These are phyloP conservation scores for Selaginella moellendorffii DNA, from an alignment of 75 land plant species.

Conservation along the genomic window DNA sequence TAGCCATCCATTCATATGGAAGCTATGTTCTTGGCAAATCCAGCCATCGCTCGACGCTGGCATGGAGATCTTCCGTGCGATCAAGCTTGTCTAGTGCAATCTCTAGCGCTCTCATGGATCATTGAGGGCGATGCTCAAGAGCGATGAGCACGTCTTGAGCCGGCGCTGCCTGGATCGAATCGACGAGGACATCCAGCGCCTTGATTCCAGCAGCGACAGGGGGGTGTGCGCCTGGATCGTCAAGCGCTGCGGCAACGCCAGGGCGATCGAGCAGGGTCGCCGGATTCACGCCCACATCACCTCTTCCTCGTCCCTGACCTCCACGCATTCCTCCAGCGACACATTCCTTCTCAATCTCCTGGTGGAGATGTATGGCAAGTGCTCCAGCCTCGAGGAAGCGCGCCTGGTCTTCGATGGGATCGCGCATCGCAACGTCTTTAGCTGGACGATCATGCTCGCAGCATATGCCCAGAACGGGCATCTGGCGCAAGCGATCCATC, in stretches of 20 bases:
- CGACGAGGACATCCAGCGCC: neutral
- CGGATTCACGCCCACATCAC: neutral
- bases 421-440: neutral
- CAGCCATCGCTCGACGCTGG: no score
- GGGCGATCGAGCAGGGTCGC: neutral
- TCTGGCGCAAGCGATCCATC: neutral
- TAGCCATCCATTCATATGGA: neutral
- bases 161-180: neutral
- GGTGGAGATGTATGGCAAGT: slow-evolving; percentile 2
- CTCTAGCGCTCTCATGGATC: no score
- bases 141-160: neutral
- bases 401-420: neutral
- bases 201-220: neutral
- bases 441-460: neutral
- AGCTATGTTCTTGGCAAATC: no score
- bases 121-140: no score
- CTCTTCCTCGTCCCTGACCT: neutral
- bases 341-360: neutral
- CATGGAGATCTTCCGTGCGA: no score
- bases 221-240: neutral
- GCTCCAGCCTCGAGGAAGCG: neutral
- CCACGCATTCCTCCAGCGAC: no score
- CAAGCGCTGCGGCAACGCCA: neutral
- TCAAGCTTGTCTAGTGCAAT: no score
- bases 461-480: slow-evolving; percentile 3